phyloP scores from a whole-genome alignment of 257 asterid species.

The Nicotiana tomentosiformis region DNA sequence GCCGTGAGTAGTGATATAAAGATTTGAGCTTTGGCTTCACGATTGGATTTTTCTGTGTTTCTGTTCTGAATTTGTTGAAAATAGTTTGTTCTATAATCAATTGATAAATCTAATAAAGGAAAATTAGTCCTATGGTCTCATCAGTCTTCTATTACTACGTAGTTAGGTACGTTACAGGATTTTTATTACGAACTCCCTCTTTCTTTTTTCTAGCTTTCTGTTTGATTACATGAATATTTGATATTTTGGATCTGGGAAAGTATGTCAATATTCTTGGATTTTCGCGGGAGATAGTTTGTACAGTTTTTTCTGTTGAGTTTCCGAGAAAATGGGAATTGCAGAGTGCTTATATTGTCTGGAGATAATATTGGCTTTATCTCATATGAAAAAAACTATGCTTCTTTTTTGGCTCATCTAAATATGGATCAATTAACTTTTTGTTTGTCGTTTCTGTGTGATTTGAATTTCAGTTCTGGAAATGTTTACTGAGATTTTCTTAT shows the following conservation, averaged over 20 bases:
- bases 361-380: neutral
- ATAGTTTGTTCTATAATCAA: neutral
- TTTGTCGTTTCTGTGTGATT: too few relatives aligned
- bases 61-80: too few relatives aligned
- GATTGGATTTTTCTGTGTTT: too few relatives aligned
- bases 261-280: constrained; percentile 1
- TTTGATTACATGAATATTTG: neutral
- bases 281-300: neutral
- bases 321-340: neutral
- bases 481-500: too few relatives aligned
- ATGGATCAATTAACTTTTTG: too few relatives aligned
- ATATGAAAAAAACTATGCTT: too few relatives aligned
- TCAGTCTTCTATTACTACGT: neutral
- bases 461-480: too few relatives aligned
- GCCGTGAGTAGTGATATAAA: too few relatives aligned
- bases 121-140: neutral
- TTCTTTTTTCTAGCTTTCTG: neutral
- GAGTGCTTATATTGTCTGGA: neutral
- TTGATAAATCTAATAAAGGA: neutral
- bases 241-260: constrained; percentile 18
- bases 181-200: neutral
- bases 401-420: too few relatives aligned
- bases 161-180: neutral
- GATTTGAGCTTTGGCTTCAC: too few relatives aligned
- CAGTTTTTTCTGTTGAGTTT: constrained; percentile 8